Conservation (phyloP, 345 rosid species). For the Corymbia maculata region DNA sequence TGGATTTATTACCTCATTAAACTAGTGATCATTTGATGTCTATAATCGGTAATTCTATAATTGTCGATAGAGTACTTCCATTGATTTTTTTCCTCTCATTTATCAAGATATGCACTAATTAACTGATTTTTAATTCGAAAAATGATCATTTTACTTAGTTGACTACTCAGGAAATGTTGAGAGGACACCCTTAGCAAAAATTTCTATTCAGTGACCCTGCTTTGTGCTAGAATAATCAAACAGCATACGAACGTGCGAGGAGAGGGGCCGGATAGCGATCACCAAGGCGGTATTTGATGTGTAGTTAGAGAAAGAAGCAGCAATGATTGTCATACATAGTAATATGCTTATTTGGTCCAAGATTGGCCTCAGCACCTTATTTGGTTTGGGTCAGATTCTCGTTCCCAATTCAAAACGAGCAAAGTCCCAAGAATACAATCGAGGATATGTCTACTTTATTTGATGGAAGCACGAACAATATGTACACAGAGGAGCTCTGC, state of each 20-base stretch:
- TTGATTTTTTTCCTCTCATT: background rate
- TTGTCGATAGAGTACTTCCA: background rate
- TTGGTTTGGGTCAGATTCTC: background rate
- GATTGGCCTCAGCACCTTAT: background rate
- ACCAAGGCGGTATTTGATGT: background rate
- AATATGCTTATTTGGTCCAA: background rate
- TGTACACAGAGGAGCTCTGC: background rate
- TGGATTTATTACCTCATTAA: too few relatives aligned
- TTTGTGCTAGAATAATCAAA: background rate
- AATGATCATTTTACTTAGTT: background rate
- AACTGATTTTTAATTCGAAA: background rate
- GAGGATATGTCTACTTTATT: background rate
- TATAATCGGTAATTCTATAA: too few relatives aligned
- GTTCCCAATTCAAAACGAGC: background rate
- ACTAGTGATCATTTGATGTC: background rate
- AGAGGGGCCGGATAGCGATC: background rate
- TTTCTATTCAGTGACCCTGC: background rate
- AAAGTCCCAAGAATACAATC: background rate
- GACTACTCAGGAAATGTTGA: background rate
- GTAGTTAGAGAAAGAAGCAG: background rate
- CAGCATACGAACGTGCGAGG: background rate
- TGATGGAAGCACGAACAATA: too few relatives aligned
- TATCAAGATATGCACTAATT: accelerated
- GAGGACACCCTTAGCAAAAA: background rate
- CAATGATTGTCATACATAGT: background rate